Evolutionary conservation across 2,329 filamentous ascomycete genomes (phyloP), one percentile per base, ranked within the genome.

Genomic region (Purpureocillium lavendulum): DNA sequence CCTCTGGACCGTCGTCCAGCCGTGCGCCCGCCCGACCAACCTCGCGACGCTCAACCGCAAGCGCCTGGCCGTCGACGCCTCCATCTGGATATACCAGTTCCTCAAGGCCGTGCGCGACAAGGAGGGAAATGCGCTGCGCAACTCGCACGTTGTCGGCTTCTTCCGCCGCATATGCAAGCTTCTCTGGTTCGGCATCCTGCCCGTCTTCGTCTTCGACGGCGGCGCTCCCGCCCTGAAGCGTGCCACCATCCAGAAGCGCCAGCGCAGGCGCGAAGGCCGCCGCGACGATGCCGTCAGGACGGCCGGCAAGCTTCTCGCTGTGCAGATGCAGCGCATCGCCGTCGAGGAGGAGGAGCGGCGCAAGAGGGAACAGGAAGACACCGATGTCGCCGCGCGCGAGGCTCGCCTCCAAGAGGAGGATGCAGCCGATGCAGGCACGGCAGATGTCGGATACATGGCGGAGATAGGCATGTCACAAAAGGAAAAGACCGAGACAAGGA

Each of bases 41-140:
- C 83, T 98, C 52, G 89, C 94, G 53, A 95, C 90, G 12, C 80
- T 98, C 44, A 97, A 97, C 61, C 87, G 85, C 51, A 96, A 95
- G 66, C 87, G 92, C 13, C 83, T 98, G 36, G 94, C 92, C 35
- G 87, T 98, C 49, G 92, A 98, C 65, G 92, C 94, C 42, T 96
- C 89, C 11, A 98, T 98, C 59, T 98, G 92, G 92, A 97, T 98
- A 53, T 98, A 98, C 71, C 92, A 98, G 58, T 98, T 98, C 56
- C 79, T 98, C 53, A 98, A 98, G 67, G 92, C 94, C 9, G 92
- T 98, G 10, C 89, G 92, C 53, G 92, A 98, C 65, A 96, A 97
- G 56, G 92, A 98, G 64, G 92, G 92, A 39, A 95, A 98, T 57
- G 92, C 92, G 1, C 72, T 98, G 38, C 87, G 89, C 47, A 98